These are phyloP conservation scores for Tulasnella sp. DNA, from an alignment of 768 basidiomycete species.

Conservation along the genomic window DNA sequence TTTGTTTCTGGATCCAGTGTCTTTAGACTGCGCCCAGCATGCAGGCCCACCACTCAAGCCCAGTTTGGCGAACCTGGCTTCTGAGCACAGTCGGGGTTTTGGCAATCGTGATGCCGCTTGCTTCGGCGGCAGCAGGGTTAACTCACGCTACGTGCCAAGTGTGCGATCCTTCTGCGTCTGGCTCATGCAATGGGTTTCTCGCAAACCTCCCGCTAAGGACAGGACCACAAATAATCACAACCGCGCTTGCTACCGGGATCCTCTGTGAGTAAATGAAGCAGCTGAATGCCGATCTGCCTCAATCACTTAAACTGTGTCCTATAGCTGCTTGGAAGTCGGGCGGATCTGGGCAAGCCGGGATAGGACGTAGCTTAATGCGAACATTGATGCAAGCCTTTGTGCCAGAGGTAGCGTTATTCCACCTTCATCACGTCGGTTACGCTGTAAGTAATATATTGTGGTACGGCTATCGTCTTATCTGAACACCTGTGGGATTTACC, in stretches of 20 bases:
- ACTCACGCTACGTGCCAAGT: constrained; percentile 16
- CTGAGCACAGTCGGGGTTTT: background rate
- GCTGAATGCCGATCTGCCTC: background rate
- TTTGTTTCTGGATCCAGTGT: background rate
- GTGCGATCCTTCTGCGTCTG: background rate
- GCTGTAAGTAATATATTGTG: background rate
- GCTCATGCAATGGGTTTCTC: constrained; percentile 7
- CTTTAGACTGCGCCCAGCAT: background rate
- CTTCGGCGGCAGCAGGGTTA: background rate
- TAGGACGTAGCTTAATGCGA: background rate
- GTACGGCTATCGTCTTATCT: background rate
- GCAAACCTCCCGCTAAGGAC: constrained; percentile 8
- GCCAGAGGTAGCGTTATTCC: constrained; percentile 16
- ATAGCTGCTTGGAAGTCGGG: constrained; percentile 18
- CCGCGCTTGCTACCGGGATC: constrained; percentile 13
- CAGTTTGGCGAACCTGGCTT: background rate
- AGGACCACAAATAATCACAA: constrained; percentile 15
- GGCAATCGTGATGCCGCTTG: background rate
- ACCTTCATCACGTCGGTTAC: constrained; percentile 5
- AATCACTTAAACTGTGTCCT: background rate
- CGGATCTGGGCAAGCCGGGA: constrained; percentile 15
- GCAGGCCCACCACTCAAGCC: background rate
- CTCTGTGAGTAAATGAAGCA: background rate
- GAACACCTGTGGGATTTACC: background rate
- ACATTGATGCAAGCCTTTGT: constrained; percentile 14